Evolutionary conservation across 192 early-diverging fungal genomes (phyloP), one percentile per base, ranked within the genome.

Genomic region (Entrophospora sp.): DNA sequence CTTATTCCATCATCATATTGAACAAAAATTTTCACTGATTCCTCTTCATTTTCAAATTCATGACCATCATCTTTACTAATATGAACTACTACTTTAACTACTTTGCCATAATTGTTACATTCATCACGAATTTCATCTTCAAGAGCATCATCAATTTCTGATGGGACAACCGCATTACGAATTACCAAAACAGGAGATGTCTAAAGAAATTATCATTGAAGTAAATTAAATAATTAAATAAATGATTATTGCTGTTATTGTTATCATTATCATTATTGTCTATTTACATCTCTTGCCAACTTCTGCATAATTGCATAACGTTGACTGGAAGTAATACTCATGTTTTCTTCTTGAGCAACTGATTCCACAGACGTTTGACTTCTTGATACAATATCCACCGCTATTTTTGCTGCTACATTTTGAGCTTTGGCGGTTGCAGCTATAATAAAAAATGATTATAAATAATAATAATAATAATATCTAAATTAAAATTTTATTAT

Each of bases 51-150:
- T 63, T 73, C 73, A 64, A 59, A 40, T 18, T 32, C 75, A 75
- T 34, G 60, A 63, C 36, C 53, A 57, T 71, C 56, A 64, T 71
- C 69, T 36, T 68, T 51, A 61, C 74, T 77, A 59, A 81, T 68
- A 60, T 83, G 81, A 51, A 91, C 78, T 31, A 82, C 75, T 0
- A 92, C 89, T 37, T 79, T 80, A 42, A 61, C 59, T 5, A 95
- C 85, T 49, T 71, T 69, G 1, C 93, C 93, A 64, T 85, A 92
- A 72, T 93, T 93, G 64, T 70, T 70, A 55, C 88, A 91, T 68
- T 95, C 93, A 49, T 88, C 87, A 12, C 76, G 75, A 64, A 95
- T 90, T 68, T 95, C 93, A 0, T 81, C 85, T n/a, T 88, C 81
- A 46, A 95, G 79, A 14, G 85, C 78, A 45, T 89, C 84, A 76